These are phyloP conservation scores for Rauvolfia tetraphylla DNA, from an alignment of 257 asterid species.

Conservation along the genomic window DNA sequence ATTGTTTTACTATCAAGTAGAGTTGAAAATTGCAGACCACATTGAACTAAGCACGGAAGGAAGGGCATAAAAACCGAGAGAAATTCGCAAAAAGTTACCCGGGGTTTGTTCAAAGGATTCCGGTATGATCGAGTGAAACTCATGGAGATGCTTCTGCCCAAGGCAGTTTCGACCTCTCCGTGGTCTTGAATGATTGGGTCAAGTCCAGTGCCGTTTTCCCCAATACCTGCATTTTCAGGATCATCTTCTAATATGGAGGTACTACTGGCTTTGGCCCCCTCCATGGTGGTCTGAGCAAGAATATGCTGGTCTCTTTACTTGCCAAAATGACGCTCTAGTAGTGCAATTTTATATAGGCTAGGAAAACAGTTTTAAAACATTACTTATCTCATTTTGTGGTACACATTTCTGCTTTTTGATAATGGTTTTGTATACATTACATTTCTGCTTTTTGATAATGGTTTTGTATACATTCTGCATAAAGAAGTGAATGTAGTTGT, in stretches of 20 bases:
- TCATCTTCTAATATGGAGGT: conserved; percentile 6
- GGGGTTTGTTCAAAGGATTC: not conserved
- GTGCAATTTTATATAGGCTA: not conserved
- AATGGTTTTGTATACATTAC: too few species aligned
- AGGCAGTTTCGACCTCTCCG: not conserved
- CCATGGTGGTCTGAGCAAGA: conserved; percentile 1
- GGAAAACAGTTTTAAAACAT: not conserved
- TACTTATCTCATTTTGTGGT: too few species aligned
- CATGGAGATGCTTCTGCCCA: conserved; percentile 14
- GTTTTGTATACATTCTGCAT: too few species aligned
- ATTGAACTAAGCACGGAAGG: too few species aligned
- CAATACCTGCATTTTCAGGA: conserved; percentile 8
- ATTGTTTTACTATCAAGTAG: too few species aligned
- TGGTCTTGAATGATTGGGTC: not conserved
- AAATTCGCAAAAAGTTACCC: not conserved
- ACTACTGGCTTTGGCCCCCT: not conserved
- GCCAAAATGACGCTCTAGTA: not conserved
- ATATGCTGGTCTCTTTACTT: not conserved
- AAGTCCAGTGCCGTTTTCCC: not conserved
- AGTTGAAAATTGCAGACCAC: too few species aligned
- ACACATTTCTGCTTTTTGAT: too few species aligned
- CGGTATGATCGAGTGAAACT: conserved; percentile 12
- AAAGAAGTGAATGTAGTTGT: too few species aligned
- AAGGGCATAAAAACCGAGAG: too few species aligned
- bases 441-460: too few species aligned